Evolutionary conservation across 169 alveolate species (phyloP).

Genomic region (Cryptosporidium canis): DNA sequence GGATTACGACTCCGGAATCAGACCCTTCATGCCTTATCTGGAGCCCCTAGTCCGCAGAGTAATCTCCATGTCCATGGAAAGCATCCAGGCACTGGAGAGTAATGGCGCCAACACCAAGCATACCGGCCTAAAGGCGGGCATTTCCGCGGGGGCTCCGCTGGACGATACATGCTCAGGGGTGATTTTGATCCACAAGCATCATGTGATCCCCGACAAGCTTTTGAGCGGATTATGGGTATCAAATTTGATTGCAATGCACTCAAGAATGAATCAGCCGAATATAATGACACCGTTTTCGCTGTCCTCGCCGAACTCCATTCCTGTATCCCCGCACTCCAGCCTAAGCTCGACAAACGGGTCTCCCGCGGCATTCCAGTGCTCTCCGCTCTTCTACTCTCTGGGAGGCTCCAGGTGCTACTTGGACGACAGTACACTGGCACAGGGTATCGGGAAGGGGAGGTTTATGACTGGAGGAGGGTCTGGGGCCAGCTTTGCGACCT

Average conservation of each 20-base stretch:
- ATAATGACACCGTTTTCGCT: constrained; percentile 31
- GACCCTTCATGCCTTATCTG: constrained; percentile 52
- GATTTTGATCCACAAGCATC: constrained; percentile 45
- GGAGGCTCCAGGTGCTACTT: constrained; percentile 13
- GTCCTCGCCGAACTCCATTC: constrained; percentile 35
- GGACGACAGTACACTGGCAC: constrained; percentile 17
- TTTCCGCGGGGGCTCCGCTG: background rate
- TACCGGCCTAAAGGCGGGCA: background rate
- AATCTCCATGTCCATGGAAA: constrained; percentile 28
- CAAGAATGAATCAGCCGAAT: constrained; percentile 47
- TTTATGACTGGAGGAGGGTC: background rate
- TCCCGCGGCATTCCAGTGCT: constrained; percentile 40
- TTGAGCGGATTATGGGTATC: constrained; percentile 37
- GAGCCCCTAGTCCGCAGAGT: constrained; percentile 45
- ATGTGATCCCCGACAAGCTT: constrained; percentile 38
- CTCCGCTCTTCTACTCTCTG: constrained; percentile 18
- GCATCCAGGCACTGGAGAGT: constrained; percentile 32
- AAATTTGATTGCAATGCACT: constrained; percentile 56
- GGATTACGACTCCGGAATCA: constrained; percentile 32
- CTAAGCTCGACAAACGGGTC: constrained; percentile 25
- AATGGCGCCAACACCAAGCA: background rate
- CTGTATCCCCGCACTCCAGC: constrained; percentile 55
- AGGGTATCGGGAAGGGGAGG: background rate
- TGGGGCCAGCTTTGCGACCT: background rate
- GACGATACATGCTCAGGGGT: constrained; percentile 42